phyloP scores from a whole-genome alignment of 257 asterid genomes.

The Sherardia arvensis region DNA sequence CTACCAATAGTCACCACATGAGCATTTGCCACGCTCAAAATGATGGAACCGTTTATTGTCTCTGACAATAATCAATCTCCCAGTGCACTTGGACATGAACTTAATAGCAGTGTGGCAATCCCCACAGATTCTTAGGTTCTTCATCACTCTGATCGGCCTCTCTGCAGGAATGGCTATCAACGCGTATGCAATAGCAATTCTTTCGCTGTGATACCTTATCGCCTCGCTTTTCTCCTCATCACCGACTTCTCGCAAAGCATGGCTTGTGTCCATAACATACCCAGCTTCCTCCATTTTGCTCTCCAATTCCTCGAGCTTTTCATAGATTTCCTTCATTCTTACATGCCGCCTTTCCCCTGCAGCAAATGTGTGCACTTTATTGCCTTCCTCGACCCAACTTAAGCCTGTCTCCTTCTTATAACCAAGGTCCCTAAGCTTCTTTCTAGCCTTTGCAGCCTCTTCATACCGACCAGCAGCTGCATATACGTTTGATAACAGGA shows the following conservation, averaged over 20 bases:
- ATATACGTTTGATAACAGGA: conserved; percentile 63
- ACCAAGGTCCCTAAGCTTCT: conserved; percentile 61
- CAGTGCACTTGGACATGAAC: conserved; percentile 53
- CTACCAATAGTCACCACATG: conserved; percentile 87
- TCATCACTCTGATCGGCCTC: conserved; percentile 70
- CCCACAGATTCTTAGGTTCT: conserved; percentile 73
- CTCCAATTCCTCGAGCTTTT: conserved; percentile 53
- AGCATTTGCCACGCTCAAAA: conserved; percentile 62
- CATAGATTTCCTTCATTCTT: conserved; percentile 42
- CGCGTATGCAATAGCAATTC: conserved; percentile 83
- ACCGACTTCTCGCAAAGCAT: conserved; percentile 51
- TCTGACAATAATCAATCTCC: conserved; percentile 56
- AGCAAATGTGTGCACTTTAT: conserved; percentile 58
- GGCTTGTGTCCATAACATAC: conserved; percentile 56
- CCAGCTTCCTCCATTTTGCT: conserved; percentile 55
- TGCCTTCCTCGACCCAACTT: conserved; percentile 94
- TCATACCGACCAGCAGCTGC: conserved; percentile 72
- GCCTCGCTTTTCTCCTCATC: conserved; percentile 49
- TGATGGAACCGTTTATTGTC: conserved; percentile 80
- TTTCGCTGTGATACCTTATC: conserved; percentile 74
- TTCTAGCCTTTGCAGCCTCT: conserved; percentile 83
- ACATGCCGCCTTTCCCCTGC: conserved; percentile 62
- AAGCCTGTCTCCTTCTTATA: conserved; percentile 79
- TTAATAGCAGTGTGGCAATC: conserved; percentile 85
- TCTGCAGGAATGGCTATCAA: conserved; percentile 48